Evolutionary conservation across 2,329 filamentous ascomycete species (phyloP).

Genomic region (Pseudogymnoascus sp.): DNA sequence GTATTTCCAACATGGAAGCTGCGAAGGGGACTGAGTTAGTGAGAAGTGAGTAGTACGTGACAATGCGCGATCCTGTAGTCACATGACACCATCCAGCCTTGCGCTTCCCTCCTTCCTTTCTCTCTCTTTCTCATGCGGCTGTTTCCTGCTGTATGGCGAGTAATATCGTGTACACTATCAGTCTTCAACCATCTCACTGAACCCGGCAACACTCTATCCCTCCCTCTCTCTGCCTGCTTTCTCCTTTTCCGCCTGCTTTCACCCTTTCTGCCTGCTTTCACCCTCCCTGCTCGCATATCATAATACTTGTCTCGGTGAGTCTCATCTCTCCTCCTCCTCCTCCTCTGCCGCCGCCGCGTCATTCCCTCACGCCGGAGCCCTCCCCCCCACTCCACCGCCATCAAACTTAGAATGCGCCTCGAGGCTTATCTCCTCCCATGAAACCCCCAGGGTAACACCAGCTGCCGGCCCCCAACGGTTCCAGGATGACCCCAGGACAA

Average conservation of each 20-base stretch:
- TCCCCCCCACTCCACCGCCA: neutral
- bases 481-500: neutral
- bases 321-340: neutral
- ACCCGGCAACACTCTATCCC: neutral
- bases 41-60: neutral
- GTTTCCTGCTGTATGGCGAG: neutral
- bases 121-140: neutral
- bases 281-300: too few species aligned
- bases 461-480: neutral
- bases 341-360: neutral
- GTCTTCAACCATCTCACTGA: neutral
- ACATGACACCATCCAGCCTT: neutral
- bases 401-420: conserved; percentile 1
- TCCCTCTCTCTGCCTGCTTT: neutral
- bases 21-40: too few species aligned
- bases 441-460: neutral
- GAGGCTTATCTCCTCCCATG: neutral
- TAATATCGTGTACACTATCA: neutral
- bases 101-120: neutral
- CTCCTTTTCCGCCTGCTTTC: neutral
- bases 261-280: too few species aligned
- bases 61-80: neutral
- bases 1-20: neutral
- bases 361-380: neutral
- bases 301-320: too few species aligned